A percentile compares a stretch with the other conserved stretches of the same genome.
Conservation (phyloP, 2,329 filamentous ascomycete genomes). For the Venturiaceae sp. region DNA sequence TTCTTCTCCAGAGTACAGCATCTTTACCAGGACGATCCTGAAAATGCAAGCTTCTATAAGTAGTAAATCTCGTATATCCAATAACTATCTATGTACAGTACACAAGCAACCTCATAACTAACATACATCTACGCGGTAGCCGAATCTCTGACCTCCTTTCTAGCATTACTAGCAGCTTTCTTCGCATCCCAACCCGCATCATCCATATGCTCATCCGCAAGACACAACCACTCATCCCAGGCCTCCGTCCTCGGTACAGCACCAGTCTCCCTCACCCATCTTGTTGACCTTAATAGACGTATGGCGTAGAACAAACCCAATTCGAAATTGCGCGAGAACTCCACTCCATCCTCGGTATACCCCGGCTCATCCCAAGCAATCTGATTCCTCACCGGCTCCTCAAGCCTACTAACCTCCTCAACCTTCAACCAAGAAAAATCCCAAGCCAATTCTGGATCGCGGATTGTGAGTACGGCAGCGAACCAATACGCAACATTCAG, state of each 20-base stretch:
- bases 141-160: neutral
- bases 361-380: too few relatives aligned
- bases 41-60: too few relatives aligned
- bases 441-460: neutral
- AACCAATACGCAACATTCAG: neutral
- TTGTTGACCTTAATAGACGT: neutral
- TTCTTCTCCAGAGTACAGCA: too few relatives aligned
- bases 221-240: neutral
- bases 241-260: neutral
- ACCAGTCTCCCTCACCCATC: neutral
- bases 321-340: neutral
- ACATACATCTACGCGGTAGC: neutral
- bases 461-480: neutral
- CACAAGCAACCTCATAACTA: neutral
- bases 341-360: neutral
- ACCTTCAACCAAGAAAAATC: neutral
- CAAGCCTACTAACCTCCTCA: neutral
- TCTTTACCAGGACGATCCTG: too few relatives aligned
- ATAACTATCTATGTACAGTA: neutral
- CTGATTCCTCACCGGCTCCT: neutral
- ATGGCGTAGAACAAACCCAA: neutral
- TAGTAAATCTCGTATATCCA: too few relatives aligned
- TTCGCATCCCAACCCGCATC: neutral
- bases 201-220: neutral
- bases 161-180: neutral